A percentile compares a stretch with the other conserved stretches of the same genome.
Conservation (phyloP, 2,329 filamentous ascomycete genomes). For the Bimuria novae-zelandiae region DNA sequence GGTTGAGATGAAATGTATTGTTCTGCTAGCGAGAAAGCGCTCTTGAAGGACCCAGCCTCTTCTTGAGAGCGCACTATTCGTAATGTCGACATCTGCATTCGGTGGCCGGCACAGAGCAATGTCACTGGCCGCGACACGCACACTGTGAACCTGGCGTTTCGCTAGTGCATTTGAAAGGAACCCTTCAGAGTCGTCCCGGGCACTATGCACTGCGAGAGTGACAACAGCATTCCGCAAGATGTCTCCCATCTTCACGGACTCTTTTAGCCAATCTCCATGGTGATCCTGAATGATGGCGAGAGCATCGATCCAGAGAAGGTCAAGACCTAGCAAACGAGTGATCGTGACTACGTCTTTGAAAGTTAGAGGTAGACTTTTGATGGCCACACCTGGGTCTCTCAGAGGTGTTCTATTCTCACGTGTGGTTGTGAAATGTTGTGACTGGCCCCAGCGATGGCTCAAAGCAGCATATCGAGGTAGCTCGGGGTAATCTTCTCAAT, state of each 20-base stretch:
- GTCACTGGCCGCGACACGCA: background rate
- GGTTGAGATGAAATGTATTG: conserved; percentile 4
- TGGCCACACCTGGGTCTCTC: background rate
- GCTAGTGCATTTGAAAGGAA: conserved; percentile 3
- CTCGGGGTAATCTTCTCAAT: background rate
- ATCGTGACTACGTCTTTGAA: background rate
- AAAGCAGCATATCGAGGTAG: background rate
- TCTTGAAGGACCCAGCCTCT: conserved; percentile 14
- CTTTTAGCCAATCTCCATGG: background rate
- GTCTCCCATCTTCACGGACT: background rate
- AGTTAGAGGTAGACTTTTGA: background rate
- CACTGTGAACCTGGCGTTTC: background rate
- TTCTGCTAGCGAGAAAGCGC: conserved; percentile 7
- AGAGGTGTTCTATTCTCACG: background rate
- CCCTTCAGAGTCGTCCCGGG: conserved; percentile 8
- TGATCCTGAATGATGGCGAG: background rate
- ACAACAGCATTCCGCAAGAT: background rate
- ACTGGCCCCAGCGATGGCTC: background rate
- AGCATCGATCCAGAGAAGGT: background rate
- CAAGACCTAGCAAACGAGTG: background rate
- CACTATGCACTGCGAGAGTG: conserved; percentile 4
- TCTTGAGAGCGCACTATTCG: conserved; percentile 9
- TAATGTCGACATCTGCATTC: conserved; percentile 5
- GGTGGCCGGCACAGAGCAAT: background rate
- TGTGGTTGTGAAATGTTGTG: background rate